Evolutionary conservation across 2,329 filamentous ascomycete genomes (phyloP).

Genomic region (Falciphora oryzae): DNA sequence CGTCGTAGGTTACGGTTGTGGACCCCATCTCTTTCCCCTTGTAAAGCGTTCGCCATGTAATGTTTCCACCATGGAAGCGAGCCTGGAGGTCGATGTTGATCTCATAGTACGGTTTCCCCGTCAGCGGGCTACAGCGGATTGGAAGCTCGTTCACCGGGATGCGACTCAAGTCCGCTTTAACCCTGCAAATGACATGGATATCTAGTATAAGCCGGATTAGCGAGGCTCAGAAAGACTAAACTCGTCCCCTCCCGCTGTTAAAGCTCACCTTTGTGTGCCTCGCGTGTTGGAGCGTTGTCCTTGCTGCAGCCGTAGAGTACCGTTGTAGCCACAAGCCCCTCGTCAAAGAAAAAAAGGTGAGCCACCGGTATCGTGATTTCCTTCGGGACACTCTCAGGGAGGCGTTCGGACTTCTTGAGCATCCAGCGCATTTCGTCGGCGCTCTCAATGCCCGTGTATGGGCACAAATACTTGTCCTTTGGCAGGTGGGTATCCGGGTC

Average conservation of each 20-base stretch:
- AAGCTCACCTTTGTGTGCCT: slow-evolving; percentile 10
- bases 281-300: slow-evolving; percentile 11
- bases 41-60: slow-evolving; percentile 10
- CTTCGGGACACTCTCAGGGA: slow-evolving; percentile 8
- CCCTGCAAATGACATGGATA: slow-evolving; percentile 10
- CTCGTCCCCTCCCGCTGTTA: too few species aligned
- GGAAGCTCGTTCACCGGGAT: slow-evolving; percentile 12
- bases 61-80: slow-evolving; percentile 7
- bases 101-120: slow-evolving; percentile 13
- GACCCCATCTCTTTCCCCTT: slow-evolving; percentile 10
- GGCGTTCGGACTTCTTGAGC: slow-evolving; percentile 12
- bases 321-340: slow-evolving; percentile 9
- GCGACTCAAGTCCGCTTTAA: slow-evolving; percentile 13
- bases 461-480: too few species aligned
- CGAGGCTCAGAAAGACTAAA: not conserved
- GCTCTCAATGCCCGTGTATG: slow-evolving; percentile 10
- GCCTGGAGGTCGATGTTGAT: slow-evolving; percentile 15
- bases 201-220: not conserved
- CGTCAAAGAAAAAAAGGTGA: not conserved
- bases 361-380: not conserved
- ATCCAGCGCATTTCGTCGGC: slow-evolving; percentile 15
- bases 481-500: too few species aligned
- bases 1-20: slow-evolving; percentile 12
- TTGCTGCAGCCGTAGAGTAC: slow-evolving; percentile 11
- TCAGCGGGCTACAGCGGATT: slow-evolving; percentile 3